Evolutionary conservation across 1,284 basidiomycete genomes (phyloP).

Genomic region (Cutaneotrichosporon cyanovorans): DNA sequence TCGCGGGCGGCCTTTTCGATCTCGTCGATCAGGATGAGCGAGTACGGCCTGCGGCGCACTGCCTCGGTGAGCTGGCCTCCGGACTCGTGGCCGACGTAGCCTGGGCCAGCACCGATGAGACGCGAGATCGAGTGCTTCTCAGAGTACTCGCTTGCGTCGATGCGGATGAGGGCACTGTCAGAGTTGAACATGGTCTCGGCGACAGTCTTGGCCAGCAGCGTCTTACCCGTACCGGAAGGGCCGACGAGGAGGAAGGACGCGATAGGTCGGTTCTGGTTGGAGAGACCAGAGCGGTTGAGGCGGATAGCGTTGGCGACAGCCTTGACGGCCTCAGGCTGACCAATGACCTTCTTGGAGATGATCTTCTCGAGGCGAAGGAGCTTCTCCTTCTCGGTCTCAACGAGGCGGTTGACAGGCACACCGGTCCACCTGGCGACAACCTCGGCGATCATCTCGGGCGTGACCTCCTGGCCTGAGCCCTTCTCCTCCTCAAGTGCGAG

Average conservation of each 20-base stretch:
- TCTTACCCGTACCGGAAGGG: slow-evolving; percentile 68
- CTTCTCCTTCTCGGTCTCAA: slow-evolving; percentile 83
- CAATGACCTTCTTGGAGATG: slow-evolving; percentile 68
- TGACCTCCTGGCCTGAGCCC: slow-evolving; percentile 54
- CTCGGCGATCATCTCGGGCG: slow-evolving; percentile 75
- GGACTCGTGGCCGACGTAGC: slow-evolving; percentile 90
- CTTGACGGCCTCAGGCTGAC: slow-evolving; percentile 74
- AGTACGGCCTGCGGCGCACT: slow-evolving; percentile 63
- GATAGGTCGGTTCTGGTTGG: slow-evolving; percentile 75
- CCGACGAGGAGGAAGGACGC: slow-evolving; percentile 86
- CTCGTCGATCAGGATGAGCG: slow-evolving; percentile 56
- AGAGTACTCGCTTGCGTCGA: slow-evolving; percentile 90
- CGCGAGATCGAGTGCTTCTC: slow-evolving; percentile 84
- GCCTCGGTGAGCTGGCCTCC: slow-evolving; percentile 74
- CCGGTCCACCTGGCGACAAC: slow-evolving; percentile 86
- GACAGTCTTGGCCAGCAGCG: slow-evolving; percentile 78
- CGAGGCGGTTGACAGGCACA: slow-evolving; percentile 78
- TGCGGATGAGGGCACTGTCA: slow-evolving; percentile 75
- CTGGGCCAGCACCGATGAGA: slow-evolving; percentile 81
- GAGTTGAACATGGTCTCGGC: slow-evolving; percentile 82
- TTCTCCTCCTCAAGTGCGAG: slow-evolving; percentile 53
- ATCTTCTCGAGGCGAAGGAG: slow-evolving; percentile 83
- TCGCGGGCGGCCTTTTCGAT: slow-evolving; percentile 86
- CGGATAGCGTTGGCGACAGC: slow-evolving; percentile 81
- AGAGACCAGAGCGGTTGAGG: slow-evolving; percentile 80